Percentiles rank a stretch among this genome's conserved stretches.
phyloP scores from a whole-genome alignment of 2,329 filamentous ascomycete genomes.

The Lecanoromycetidae sp. region DNA sequence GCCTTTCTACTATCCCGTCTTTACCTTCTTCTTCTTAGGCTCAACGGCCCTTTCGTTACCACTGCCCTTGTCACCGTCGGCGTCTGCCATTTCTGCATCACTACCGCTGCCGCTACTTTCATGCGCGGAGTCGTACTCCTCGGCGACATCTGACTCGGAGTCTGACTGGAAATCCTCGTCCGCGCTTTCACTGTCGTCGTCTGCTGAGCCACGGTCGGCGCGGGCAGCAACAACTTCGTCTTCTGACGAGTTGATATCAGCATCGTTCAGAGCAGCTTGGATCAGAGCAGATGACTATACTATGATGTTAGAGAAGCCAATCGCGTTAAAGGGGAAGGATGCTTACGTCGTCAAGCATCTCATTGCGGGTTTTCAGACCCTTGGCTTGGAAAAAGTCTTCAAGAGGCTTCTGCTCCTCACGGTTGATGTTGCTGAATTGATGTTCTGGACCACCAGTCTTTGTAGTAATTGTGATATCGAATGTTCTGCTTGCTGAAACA shows the following conservation, averaged over 20 bases:
- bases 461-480: constrained; percentile 88
- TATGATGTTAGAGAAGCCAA: constrained; percentile 9
- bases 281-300: constrained; percentile 40
- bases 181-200: constrained; percentile 88
- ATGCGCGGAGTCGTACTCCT: constrained; percentile 87
- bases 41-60: constrained; percentile 9
- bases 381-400: constrained; percentile 97
- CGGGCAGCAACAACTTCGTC: constrained; percentile 61
- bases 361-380: constrained; percentile 91
- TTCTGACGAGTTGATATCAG: constrained; percentile 72
- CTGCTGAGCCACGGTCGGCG: constrained; percentile 75
- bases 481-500: constrained; percentile 85
- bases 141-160: constrained; percentile 86
- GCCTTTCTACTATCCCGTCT: constrained; percentile 9
- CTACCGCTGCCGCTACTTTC: constrained; percentile 57
- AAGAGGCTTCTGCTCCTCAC: constrained; percentile 92
- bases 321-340: constrained; percentile 22
- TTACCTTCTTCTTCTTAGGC: constrained; percentile 16
- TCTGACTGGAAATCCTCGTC: constrained; percentile 94
- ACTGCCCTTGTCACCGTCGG: constrained; percentile 23
- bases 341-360: constrained; percentile 89
- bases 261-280: constrained; percentile 69
- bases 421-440: constrained; percentile 98
- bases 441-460: constrained; percentile 79
- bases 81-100: constrained; percentile 38